Evolutionary conservation across 2,329 filamentous ascomycete species (phyloP).

Genomic region (Chaetomium olivaceum): DNA sequence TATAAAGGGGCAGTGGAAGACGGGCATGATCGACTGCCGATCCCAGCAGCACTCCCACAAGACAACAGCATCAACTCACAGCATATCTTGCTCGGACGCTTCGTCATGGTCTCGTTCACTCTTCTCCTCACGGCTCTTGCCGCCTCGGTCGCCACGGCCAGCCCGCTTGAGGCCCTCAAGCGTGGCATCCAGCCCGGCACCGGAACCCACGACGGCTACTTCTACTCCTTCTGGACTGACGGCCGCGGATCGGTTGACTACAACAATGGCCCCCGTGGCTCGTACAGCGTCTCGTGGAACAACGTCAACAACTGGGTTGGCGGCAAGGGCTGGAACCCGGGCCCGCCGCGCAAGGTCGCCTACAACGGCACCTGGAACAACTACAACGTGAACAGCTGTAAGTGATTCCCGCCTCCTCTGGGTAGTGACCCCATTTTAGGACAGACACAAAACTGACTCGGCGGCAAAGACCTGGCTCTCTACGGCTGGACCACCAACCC

Average conservation of each 20-base stretch:
- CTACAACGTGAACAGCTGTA: conserved; percentile 12
- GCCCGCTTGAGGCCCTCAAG: conserved; percentile 9
- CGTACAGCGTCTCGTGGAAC: conserved; percentile 46
- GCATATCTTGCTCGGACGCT: not conserved
- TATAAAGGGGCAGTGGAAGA: not conserved
- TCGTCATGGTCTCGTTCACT: conserved; percentile 14
- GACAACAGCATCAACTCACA: not conserved
- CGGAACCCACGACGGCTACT: conserved; percentile 44
- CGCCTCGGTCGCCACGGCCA: conserved; percentile 7
- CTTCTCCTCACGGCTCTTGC: conserved; percentile 9
- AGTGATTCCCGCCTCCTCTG: too few species aligned
- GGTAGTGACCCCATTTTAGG: too few species aligned
- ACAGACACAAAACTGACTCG: conserved; percentile 23
- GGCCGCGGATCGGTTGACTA: conserved; percentile 43
- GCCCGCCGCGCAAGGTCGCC: conserved; percentile 32
- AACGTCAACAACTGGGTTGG: conserved; percentile 54
- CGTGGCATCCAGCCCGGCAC: conserved; percentile 27
- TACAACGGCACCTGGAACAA: conserved; percentile 12
- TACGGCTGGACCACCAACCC: conserved; percentile 41
- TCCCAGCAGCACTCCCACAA: not conserved
- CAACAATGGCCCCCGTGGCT: conserved; percentile 42
- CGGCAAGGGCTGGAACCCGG: conserved; percentile 60
- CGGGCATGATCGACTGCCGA: not conserved
- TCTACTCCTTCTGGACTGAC: conserved; percentile 50
- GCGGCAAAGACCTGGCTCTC: conserved; percentile 35